Evolutionary conservation across 345 rosid genomes (phyloP).

Genomic region (Arabis hirsuta): DNA sequence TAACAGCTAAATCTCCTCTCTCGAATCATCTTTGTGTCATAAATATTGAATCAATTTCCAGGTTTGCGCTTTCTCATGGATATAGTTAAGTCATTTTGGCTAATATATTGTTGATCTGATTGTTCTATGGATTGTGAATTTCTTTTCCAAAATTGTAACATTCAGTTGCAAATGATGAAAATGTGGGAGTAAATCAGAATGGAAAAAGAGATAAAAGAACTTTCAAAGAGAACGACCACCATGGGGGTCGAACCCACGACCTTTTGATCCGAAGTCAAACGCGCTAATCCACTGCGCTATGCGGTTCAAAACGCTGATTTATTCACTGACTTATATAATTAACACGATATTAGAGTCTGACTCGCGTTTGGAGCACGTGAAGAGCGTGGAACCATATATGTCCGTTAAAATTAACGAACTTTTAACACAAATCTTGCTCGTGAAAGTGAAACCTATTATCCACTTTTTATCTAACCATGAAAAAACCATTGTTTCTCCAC

Average conservation of each 20-base stretch:
- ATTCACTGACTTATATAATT: too few relatives aligned
- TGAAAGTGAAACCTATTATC: neutral
- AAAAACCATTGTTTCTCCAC: slow-evolving; percentile 25
- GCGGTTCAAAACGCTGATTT: slow-evolving; percentile 40
- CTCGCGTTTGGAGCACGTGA: too few relatives aligned
- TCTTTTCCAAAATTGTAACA: too few relatives aligned
- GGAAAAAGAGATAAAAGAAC: too few relatives aligned
- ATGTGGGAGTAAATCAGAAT: neutral
- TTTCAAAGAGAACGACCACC: slow-evolving; percentile 53
- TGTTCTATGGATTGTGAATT: too few relatives aligned
- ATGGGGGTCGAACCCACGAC: slow-evolving; percentile 96
- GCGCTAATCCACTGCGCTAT: slow-evolving; percentile 99
- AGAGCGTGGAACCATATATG: too few relatives aligned
- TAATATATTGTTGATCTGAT: too few relatives aligned
- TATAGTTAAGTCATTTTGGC: too few relatives aligned
- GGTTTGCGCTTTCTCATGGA: too few relatives aligned
- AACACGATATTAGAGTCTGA: too few relatives aligned
- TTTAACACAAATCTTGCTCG: neutral
- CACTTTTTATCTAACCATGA: neutral
- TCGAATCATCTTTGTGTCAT: neutral
- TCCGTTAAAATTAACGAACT: too few relatives aligned
- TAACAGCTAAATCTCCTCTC: neutral
- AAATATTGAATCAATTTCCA: neutral
- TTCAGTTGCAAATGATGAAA: neutral
- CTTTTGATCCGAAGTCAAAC: slow-evolving; percentile 91